Evolutionary conservation across 2,329 filamentous ascomycete species (phyloP), one percentile per base, ranked within the genome.

Genomic region (Diplocarpon rosae): DNA sequence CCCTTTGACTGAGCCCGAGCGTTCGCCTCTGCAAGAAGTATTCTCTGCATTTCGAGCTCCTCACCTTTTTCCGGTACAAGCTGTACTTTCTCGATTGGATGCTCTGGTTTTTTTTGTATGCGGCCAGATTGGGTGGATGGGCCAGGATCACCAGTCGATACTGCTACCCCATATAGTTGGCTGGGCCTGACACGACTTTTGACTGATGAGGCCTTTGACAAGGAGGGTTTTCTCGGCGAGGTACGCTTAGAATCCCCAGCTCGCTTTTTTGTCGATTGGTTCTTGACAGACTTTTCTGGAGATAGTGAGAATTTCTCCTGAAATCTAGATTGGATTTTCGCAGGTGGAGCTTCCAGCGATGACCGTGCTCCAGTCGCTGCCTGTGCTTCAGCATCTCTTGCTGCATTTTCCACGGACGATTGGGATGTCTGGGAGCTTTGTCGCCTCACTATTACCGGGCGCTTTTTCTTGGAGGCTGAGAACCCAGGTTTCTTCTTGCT

Each of bases 381-480:
- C 20, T 49, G 50, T 9, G 34, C 20, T 24, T 24, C 20, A 24
- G 20, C 20, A 24, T 12, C 30, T 29, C 43, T 51, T 20, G 29
- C 37, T 30, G 39, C 36, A 13, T n/a, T 29, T 17, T 46, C 55
- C 24, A 50, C 47, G 3, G 53, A 59, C 30, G 57, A 56, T 29
- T 52, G 45, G 15, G 54, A 57, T n/a, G 51, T 51, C 44, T 60
- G 72, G 1, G 72, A 73, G 51, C 69, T 73, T 31, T 64, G 60
- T 29, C 68, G 66, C 37, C 69, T 66, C 12, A 67, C 59, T 47
- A 74, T 61, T 8, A 66, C 61, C 0, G 71, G 67, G 36, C 70
- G 65, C 41, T 69, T 65, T 55, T 68, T 73, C 5, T 65, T 64
- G 1, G 66, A 66, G 4, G 66, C 69, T 15, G 72, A 65, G 46